These are phyloP conservation scores for Pseudoturritis turrita DNA, from an alignment of 345 rosid species.

Conservation along the genomic window DNA sequence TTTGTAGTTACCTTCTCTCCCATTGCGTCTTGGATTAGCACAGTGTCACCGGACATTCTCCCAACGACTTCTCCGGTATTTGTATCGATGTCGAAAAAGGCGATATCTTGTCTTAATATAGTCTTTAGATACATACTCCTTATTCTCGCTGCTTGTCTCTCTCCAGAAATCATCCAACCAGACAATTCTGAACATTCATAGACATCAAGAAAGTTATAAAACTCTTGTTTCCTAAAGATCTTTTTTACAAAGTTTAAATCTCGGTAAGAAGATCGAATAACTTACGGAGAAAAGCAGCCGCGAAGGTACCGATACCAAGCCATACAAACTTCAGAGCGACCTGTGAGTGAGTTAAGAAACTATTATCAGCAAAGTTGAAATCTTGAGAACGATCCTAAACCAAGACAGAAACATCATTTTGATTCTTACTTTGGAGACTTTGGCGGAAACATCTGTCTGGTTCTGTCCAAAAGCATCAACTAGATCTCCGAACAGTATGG, in stretches of 20 bases:
- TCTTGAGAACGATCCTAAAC: background rate
- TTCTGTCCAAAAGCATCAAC: constrained; percentile 61
- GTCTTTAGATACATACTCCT: constrained; percentile 67
- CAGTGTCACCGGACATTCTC: constrained; percentile 98
- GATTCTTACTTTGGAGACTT: constrained; percentile 53
- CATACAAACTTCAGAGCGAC: constrained; percentile 70
- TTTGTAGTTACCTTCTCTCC: constrained; percentile 65
- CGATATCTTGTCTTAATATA: constrained; percentile 74
- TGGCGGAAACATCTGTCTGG: constrained; percentile 40
- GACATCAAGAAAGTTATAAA: constrained; percentile 9
- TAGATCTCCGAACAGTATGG: constrained; percentile 67
- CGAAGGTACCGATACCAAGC: constrained; percentile 64
- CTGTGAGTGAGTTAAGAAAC: constrained; percentile 31
- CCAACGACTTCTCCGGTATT: constrained; percentile 87
- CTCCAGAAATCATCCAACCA: constrained; percentile 91
- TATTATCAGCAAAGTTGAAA: background rate
- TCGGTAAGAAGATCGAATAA: background rate
- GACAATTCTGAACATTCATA: constrained; percentile 52
- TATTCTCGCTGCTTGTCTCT: constrained; percentile 75
- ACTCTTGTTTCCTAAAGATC: background rate
- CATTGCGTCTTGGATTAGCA: constrained; percentile 91
- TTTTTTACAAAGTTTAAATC: background rate
- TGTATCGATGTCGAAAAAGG: constrained; percentile 76
- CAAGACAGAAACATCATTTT: background rate
- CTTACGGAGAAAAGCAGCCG: constrained; percentile 77